These are phyloP conservation scores for Wickerhamiella azymoides DNA, from an alignment of 805 yeast species.

Conservation along the genomic window DNA sequence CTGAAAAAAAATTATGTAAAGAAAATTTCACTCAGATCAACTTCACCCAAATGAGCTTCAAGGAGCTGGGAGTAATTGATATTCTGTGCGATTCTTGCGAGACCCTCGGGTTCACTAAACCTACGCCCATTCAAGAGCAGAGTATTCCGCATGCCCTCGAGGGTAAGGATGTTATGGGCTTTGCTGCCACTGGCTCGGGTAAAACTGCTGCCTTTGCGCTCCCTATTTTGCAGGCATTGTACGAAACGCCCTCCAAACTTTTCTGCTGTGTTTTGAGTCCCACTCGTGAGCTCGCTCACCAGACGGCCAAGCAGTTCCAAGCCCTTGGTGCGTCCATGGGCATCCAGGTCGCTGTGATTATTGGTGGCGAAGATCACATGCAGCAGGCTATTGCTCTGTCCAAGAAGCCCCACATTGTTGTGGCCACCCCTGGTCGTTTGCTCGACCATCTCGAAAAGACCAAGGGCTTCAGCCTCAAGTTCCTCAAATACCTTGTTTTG, in stretches of 20 bases:
- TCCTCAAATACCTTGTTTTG: conserved; percentile 72
- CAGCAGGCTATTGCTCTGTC: conserved; percentile 89
- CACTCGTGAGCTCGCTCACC: conserved; percentile 40
- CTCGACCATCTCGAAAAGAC: conserved; percentile 91
- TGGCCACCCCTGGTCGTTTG: conserved; percentile 84
- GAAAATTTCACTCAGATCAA: background rate
- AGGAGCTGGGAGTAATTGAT: conserved; percentile 26
- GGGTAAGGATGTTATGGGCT: conserved; percentile 87
- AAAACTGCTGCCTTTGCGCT: conserved; percentile 97
- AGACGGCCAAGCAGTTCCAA: conserved; percentile 84
- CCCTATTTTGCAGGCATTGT: conserved; percentile 80
- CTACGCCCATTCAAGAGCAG: conserved; percentile 89
- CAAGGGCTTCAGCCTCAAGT: conserved; percentile 71
- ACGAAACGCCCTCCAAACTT: conserved; percentile 79
- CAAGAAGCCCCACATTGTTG: conserved; percentile 86
- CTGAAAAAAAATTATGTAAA: conserved; percentile 3
- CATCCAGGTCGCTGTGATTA: conserved; percentile 72
- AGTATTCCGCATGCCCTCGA: conserved; percentile 82
- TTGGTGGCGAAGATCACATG: conserved; percentile 98
- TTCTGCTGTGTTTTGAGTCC: conserved; percentile 82
- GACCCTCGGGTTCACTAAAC: conserved; percentile 57
- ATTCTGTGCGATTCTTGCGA: conserved; percentile 61
- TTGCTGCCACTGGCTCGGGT: conserved; percentile 97
- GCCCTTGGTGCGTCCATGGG: conserved; percentile 91
- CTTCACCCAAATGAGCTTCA: conserved; percentile 16